Evolutionary conservation across 2,329 filamentous ascomycete genomes (phyloP).

Genomic region (Aplosporella prunicola): DNA sequence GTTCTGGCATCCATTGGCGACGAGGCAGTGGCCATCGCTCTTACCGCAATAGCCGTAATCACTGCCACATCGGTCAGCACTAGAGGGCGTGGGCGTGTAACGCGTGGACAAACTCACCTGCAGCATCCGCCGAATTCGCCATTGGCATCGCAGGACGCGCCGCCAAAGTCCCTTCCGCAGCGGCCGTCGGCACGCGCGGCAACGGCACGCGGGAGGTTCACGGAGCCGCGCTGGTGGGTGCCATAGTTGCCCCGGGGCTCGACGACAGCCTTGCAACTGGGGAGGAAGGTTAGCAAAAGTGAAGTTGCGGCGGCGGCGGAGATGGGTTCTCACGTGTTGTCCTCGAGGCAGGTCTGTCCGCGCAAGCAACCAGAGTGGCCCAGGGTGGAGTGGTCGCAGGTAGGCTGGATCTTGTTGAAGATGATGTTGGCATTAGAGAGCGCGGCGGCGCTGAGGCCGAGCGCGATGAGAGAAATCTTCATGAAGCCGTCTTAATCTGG

Average conservation of each 20-base stretch:
- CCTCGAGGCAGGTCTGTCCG: conserved; percentile 27
- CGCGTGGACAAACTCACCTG: no score
- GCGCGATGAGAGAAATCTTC: conserved; percentile 8
- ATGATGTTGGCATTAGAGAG: conserved; percentile 39
- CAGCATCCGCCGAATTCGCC: no score
- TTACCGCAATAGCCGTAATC: conserved; percentile 27
- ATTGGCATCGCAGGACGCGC: conserved; percentile 17
- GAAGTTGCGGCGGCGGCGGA: conserved; percentile 2
- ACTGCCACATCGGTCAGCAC: no score
- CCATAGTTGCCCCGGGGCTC: no score
- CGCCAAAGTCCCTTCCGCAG: conserved; percentile 20
- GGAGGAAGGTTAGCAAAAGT: no score
- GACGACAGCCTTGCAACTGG: no score
- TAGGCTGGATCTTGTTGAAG: conserved; percentile 38
- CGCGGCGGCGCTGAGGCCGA: conserved; percentile 21
- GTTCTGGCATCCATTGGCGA: conserved; percentile 31
- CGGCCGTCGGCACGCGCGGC: conserved; percentile 18
- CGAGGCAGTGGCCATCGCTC: conserved; percentile 28
- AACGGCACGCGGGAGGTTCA: conserved; percentile 6
- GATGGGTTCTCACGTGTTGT: conserved; percentile 23
- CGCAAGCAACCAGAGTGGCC: conserved; percentile 25
- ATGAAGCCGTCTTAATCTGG: conserved; percentile 6
- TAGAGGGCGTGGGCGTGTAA: no score
- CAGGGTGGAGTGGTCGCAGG: conserved; percentile 25
- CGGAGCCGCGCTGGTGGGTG: conserved; percentile 14